Base-by-base conservation (phyloP, 2,329 filamentous ascomycete species). In the Calonectria henricotiae region DNA sequence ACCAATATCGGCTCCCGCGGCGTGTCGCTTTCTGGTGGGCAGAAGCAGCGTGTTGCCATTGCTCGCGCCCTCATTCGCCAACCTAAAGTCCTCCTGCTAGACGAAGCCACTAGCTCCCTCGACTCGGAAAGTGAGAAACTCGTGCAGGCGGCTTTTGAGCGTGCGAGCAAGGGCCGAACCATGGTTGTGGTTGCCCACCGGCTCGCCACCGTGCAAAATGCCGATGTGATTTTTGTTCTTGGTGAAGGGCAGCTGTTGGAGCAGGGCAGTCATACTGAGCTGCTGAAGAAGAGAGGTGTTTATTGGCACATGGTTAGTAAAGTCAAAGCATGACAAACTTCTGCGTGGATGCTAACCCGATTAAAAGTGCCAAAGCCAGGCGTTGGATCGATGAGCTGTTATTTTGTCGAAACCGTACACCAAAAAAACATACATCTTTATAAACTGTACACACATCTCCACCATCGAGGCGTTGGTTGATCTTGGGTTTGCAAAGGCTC, bases 121-220 rank as follows among this genome's bases (percentile, higher is more conserved):
- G 92, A 94, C 76, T 89, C 87, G 2, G 89, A 91, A 76, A 87
- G 87, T 49, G 88, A 90, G 80, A 86, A 88, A 78, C 83, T 90
- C n/a, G 88, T 90, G 4, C 89, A 95, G 80, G 85, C 84, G 0
- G 92, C 92, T 0, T 90, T 95, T 77, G 91, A 94, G 83, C 85
- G 85, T 47, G 90, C 89, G 0, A 86, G 86, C 4, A 85, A 86
- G 72, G 88, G 88, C 2, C 83, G 88, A 8, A 91, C 94, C 2
- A 93, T 93, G 71, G 85, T 96, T 3, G 92, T 93, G 3, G 93
- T 96, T 12, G 94, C 94, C 1, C 94, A 96, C 79, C 86, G 93
- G 15, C 84, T 96, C 60, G 91, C 91, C 0, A 96, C 92, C 13
- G 90, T 95, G 23, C 93, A 93, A 80, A 92, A 95, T 74, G 92